Evolutionary conservation across 2,329 filamentous ascomycete species (phyloP).

Genomic region (Penicillium sumatraense): DNA sequence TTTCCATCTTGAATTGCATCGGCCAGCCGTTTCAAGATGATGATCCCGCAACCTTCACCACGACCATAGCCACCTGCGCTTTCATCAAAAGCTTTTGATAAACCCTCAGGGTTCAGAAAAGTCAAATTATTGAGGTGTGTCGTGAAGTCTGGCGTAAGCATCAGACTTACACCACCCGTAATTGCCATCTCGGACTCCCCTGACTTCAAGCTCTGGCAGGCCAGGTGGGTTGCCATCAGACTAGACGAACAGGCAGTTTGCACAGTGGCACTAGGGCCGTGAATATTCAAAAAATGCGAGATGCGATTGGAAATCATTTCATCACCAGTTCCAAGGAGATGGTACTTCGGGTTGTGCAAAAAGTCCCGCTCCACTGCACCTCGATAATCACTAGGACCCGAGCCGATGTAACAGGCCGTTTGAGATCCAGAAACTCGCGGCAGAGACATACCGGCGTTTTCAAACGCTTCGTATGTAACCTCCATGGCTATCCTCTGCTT

Average conservation of each 20-base stretch:
- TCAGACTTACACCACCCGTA: constrained; percentile 6
- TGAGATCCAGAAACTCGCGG: not conserved
- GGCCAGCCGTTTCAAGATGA: constrained; percentile 24
- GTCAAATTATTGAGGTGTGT: constrained; percentile 9
- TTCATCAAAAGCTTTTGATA: constrained; percentile 18
- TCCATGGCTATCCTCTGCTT: constrained; percentile 9
- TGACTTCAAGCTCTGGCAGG: constrained; percentile 16
- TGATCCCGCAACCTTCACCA: constrained; percentile 20
- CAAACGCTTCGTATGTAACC: constrained; percentile 5
- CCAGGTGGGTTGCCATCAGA: constrained; percentile 26
- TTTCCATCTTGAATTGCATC: constrained; percentile 24
- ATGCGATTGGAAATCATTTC: constrained; percentile 39
- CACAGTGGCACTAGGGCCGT: constrained; percentile 33
- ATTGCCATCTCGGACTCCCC: not conserved
- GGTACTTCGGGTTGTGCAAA: not conserved
- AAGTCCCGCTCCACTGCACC: constrained; percentile 2
- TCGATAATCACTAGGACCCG: constrained; percentile 5
- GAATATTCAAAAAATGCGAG: constrained; percentile 30
- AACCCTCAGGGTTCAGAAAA: constrained; percentile 7
- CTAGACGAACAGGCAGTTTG: constrained; percentile 34
- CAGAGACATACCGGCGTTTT: constrained; percentile 1
- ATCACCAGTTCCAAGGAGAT: constrained; percentile 1
- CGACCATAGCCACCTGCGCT: constrained; percentile 24
- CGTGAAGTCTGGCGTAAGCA: constrained; percentile 3
- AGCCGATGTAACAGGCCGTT: constrained; percentile 2